These are phyloP conservation scores for Halophytophthora polymorphica DNA, from an alignment of 352 stramenopile species.

Conservation along the genomic window DNA sequence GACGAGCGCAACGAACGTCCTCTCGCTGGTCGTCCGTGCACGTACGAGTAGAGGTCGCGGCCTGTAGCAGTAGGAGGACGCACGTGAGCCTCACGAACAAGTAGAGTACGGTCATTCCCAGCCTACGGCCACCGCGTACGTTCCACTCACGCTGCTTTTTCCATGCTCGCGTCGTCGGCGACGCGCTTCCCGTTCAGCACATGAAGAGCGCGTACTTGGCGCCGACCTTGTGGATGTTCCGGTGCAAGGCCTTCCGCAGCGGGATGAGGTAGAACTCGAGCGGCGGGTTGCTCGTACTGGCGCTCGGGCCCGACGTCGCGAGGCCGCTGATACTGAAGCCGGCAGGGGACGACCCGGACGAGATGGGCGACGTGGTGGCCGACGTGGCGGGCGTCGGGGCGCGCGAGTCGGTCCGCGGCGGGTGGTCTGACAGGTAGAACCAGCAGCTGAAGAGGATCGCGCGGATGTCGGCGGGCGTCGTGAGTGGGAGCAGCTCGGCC, in stretches of 20 bases:
- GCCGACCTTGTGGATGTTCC: conserved; percentile 73
- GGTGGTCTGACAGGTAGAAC: conserved; percentile 80
- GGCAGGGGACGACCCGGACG: conserved; percentile 40
- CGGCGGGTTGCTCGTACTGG: conserved; percentile 30
- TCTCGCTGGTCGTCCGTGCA: no score
- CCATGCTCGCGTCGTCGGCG: no score
- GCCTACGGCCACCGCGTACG: no score
- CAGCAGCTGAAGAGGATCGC: conserved; percentile 80
- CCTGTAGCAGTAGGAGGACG: no score
- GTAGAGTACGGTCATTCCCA: no score
- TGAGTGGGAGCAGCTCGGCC: conserved; percentile 63
- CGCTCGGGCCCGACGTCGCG: conserved; percentile 12
- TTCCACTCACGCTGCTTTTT: no score
- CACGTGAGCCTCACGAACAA: no score
- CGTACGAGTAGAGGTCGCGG: no score
- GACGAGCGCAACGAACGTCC: no score
- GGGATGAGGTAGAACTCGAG: conserved; percentile 81
- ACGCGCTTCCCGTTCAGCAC: conserved; percentile 30
- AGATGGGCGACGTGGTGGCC: conserved; percentile 40
- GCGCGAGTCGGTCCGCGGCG: conserved; percentile 31
- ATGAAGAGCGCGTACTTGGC: conserved; percentile 74
- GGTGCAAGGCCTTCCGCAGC: conserved; percentile 67
- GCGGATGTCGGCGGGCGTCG: conserved; percentile 66
- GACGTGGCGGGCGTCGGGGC: conserved; percentile 41
- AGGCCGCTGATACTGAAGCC: conserved; percentile 25